Evolutionary conservation across 129 eudicot species (phyloP).

Genomic region (Glebionis coronaria): DNA sequence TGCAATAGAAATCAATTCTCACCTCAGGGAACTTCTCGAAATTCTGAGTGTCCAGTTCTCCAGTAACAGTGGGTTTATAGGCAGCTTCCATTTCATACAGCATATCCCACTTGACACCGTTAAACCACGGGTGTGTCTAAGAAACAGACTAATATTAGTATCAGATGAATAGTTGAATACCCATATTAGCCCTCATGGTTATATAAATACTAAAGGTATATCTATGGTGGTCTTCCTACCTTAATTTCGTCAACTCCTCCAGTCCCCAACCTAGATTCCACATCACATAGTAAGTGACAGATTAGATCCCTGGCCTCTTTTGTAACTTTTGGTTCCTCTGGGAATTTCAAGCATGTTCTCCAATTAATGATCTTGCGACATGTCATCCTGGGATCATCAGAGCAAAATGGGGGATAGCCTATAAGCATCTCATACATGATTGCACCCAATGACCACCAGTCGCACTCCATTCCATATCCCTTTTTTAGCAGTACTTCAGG

Average conservation of each 20-base stretch:
- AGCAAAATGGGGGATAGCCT: conserved; percentile 93
- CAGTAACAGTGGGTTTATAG: conserved; percentile 73
- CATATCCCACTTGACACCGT: conserved; percentile 59
- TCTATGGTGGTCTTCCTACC: conserved; percentile 33
- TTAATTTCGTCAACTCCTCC: conserved; percentile 88
- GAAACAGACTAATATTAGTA: background rate
- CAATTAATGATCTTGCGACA: conserved; percentile 90
- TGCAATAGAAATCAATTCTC: conserved; percentile 24
- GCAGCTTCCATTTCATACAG: conserved; percentile 93
- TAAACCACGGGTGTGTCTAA: conserved; percentile 83
- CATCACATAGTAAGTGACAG: conserved; percentile 73
- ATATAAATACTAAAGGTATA: background rate
- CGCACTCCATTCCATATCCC: conserved; percentile 93
- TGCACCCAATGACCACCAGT: conserved; percentile 95
- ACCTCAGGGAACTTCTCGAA: conserved; percentile 82
- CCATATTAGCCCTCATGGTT: background rate
- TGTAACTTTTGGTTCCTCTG: conserved; percentile 79
- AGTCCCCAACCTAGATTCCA: conserved; percentile 79
- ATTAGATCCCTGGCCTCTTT: conserved; percentile 75
- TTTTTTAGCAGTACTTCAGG: conserved; percentile 84
- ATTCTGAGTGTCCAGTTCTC: conserved; percentile 92
- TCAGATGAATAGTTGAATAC: background rate
- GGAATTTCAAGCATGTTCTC: conserved; percentile 87
- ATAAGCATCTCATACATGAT: conserved; percentile 94
- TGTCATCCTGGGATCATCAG: conserved; percentile 91